Percentiles rank a stretch among this genome's conserved stretches.
Evolutionary conservation across 2,329 filamentous ascomycete genomes (phyloP).

Genomic region (Beauveria bassiana): DNA sequence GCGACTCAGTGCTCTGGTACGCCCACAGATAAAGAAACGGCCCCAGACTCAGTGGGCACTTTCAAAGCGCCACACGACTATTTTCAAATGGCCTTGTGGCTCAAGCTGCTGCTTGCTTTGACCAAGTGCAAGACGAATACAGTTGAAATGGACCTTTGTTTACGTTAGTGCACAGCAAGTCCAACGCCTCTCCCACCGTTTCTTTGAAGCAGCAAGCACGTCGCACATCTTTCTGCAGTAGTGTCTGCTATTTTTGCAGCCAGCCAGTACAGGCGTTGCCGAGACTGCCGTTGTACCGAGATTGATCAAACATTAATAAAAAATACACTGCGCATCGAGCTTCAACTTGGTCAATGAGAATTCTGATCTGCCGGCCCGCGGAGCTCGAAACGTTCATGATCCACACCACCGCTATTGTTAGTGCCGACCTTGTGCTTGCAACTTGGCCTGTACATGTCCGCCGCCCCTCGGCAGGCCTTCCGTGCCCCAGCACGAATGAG

Average conservation of each 20-base stretch:
- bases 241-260: too few relatives aligned
- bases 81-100: background rate
- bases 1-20: background rate
- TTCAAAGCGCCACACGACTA: background rate
- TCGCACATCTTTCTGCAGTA: too few relatives aligned
- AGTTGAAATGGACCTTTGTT: too few relatives aligned
- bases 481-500: background rate
- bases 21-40: background rate
- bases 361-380: background rate
- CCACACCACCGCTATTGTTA: background rate
- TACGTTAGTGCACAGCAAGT: too few relatives aligned
- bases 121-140: background rate
- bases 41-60: background rate
- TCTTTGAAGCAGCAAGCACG: too few relatives aligned
- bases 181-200: too few relatives aligned
- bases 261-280: too few relatives aligned
- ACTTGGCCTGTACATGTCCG: too few relatives aligned
- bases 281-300: too few relatives aligned
- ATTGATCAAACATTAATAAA: background rate
- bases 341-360: background rate
- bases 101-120: background rate
- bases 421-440: background rate
- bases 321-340: background rate
- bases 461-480: background rate
- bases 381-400: background rate